Evolutionary conservation across 192 early-diverging fungal genomes (phyloP).

Genomic region (Podila epicladia): DNA sequence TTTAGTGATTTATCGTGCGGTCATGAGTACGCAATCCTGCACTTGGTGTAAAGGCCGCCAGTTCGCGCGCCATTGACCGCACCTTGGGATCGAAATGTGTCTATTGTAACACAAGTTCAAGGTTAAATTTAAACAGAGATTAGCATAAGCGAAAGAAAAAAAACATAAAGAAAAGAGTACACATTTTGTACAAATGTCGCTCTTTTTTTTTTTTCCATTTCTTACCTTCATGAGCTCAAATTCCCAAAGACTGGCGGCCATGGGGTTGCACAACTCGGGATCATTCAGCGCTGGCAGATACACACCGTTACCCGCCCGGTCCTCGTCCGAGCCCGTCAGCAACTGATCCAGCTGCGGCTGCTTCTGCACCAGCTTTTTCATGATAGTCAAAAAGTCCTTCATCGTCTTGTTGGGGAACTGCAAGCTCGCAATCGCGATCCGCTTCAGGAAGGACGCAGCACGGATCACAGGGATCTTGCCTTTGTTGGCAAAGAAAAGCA

Average conservation of each 20-base stretch:
- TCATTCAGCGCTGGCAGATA: conserved; percentile 86
- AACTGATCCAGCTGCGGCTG: conserved; percentile 63
- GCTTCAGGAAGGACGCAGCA: conserved; percentile 90
- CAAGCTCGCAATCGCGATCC: conserved; percentile 69
- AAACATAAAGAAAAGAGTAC: no score
- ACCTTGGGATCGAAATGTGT: conserved; percentile 68
- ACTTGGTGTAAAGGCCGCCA: conserved; percentile 52
- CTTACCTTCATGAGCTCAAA: conserved; percentile 78
- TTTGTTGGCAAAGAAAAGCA: conserved; percentile 81
- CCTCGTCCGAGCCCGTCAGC: conserved; percentile 58
- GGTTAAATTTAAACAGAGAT: neutral
- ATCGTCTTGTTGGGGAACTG: conserved; percentile 81
- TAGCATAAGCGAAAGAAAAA: neutral
- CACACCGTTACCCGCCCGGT: conserved; percentile 73
- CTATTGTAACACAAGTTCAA: conserved; percentile 29
- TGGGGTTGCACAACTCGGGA: conserved; percentile 95
- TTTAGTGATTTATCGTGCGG: conserved; percentile 43
- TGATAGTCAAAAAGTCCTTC: conserved; percentile 71
- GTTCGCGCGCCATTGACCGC: conserved; percentile 52
- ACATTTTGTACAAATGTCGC: neutral
- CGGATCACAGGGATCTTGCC: conserved; percentile 80
- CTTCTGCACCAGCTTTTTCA: conserved; percentile 68
- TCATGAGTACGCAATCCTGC: conserved; percentile 44
- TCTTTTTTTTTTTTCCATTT: conserved; percentile 20
- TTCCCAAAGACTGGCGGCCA: conserved; percentile 92